Conservation (phyloP, 83 land plant species). For the Picea engelmannii region DNA sequence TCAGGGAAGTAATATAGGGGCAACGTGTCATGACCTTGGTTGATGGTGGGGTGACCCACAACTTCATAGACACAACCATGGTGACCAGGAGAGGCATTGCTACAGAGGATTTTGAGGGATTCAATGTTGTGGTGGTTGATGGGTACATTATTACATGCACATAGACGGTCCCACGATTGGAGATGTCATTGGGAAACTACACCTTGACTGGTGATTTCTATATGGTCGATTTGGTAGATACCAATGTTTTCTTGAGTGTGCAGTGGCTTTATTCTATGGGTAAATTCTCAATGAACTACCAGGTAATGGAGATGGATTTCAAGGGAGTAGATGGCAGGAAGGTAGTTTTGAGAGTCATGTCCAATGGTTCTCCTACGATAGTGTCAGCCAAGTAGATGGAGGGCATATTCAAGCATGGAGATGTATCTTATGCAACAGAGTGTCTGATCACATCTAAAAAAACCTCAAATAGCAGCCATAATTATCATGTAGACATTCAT, state of each 20-base stretch:
- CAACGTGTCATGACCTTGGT: neutral
- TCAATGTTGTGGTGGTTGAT: neutral
- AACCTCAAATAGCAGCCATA: neutral
- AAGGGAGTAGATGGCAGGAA: neutral
- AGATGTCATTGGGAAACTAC: neutral
- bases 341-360: neutral
- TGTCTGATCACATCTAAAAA: neutral
- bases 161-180: neutral
- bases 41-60: neutral
- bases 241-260: no score
- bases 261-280: neutral
- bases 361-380: neutral
- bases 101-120: neutral
- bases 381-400: neutral
- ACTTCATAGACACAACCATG: neutral
- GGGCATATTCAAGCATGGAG: neutral
- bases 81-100: neutral
- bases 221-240: neutral
- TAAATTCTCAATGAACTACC: neutral
- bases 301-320: neutral
- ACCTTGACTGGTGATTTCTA: neutral
- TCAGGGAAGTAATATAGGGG: neutral
- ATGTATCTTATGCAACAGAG: neutral
- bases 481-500: neutral
- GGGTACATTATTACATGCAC: neutral